phyloP scores from a whole-genome alignment of 257 asterid species.

The Verbena officinalis region DNA sequence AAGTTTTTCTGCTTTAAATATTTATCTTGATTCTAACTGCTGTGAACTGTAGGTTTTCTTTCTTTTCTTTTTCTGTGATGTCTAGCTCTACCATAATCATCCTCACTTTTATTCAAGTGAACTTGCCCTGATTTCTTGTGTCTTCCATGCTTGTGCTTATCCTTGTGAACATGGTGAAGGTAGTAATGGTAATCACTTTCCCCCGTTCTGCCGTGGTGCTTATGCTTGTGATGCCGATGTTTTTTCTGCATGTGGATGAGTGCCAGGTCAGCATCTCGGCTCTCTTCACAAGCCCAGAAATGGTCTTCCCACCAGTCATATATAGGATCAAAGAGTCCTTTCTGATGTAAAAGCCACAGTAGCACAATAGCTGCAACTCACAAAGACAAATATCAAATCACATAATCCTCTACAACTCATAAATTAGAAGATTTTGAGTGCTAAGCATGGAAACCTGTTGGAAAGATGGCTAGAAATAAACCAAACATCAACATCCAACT shows the following conservation, averaged over 20 bases:
- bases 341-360: slow-evolving; percentile 84
- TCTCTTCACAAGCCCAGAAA: slow-evolving; percentile 43
- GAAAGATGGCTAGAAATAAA: slow-evolving; percentile 73
- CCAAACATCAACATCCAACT: slow-evolving; percentile 83
- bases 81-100: slow-evolving; percentile 29
- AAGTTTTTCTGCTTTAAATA: slow-evolving; percentile 29
- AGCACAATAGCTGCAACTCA: slow-evolving; percentile 66
- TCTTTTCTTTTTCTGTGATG: slow-evolving; percentile 47
- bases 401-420: not conserved
- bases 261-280: slow-evolving; percentile 35
- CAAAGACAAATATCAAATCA: slow-evolving; percentile 15
- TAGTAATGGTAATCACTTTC: slow-evolving; percentile 57
- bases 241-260: slow-evolving; percentile 37
- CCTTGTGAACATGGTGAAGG: slow-evolving; percentile 77
- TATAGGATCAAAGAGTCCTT: slow-evolving; percentile 84
- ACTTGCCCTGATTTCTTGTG: slow-evolving; percentile 39
- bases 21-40: slow-evolving; percentile 33
- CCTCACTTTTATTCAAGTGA: slow-evolving; percentile 38
- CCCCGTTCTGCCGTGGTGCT: slow-evolving; percentile 38
- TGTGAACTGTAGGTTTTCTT: slow-evolving; percentile 31
- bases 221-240: slow-evolving; percentile 48
- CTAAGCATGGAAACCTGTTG: slow-evolving; percentile 59
- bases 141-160: slow-evolving; percentile 64
- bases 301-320: slow-evolving; percentile 99
- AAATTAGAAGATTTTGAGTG: not conserved